Evolutionary conservation across 2,329 filamentous ascomycete genomes (phyloP).

Genomic region (Fusarium haematococcum): DNA sequence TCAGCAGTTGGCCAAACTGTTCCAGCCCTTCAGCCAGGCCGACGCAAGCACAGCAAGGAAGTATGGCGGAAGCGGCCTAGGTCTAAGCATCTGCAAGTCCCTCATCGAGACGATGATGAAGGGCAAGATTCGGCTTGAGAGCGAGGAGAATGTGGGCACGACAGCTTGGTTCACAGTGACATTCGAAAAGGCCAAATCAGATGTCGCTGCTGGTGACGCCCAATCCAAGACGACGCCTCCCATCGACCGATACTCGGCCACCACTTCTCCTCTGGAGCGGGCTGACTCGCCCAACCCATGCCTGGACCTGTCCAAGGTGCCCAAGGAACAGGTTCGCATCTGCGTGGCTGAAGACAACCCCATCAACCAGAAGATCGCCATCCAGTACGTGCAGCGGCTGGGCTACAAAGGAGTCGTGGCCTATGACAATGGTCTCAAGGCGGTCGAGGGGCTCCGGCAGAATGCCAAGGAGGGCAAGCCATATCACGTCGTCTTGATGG

Average conservation of each 20-base stretch:
- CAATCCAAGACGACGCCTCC: slow-evolving; percentile 53
- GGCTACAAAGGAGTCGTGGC: slow-evolving; percentile 86
- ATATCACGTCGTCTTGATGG: slow-evolving; percentile 94
- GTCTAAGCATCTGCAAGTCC: slow-evolving; percentile 93
- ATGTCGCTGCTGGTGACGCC: slow-evolving; percentile 68
- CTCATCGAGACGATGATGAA: slow-evolving; percentile 94
- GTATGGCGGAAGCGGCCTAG: slow-evolving; percentile 91
- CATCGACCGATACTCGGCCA: slow-evolving; percentile 50
- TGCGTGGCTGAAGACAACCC: slow-evolving; percentile 96
- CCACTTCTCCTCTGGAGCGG: slow-evolving; percentile 51
- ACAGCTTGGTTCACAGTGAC: slow-evolving; percentile 83
- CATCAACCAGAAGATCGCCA: slow-evolving; percentile 94
- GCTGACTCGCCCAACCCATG: slow-evolving; percentile 58
- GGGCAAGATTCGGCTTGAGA: slow-evolving; percentile 85
- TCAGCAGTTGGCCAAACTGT: slow-evolving; percentile 85
- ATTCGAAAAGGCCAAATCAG: slow-evolving; percentile 82
- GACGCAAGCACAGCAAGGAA: slow-evolving; percentile 90
- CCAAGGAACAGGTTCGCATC: slow-evolving; percentile 82
- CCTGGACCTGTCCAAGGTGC: slow-evolving; percentile 77
- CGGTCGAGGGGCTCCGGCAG: slow-evolving; percentile 84
- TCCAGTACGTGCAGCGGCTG: slow-evolving; percentile 87
- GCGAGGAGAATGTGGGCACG: slow-evolving; percentile 77
- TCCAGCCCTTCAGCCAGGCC: slow-evolving; percentile 92
- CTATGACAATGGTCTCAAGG: slow-evolving; percentile 89
- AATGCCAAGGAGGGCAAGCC: slow-evolving; percentile 78